These are phyloP conservation scores for Diplodia scrobiculata DNA, from an alignment of 2,329 filamentous ascomycete genomes.

Conservation along the genomic window DNA sequence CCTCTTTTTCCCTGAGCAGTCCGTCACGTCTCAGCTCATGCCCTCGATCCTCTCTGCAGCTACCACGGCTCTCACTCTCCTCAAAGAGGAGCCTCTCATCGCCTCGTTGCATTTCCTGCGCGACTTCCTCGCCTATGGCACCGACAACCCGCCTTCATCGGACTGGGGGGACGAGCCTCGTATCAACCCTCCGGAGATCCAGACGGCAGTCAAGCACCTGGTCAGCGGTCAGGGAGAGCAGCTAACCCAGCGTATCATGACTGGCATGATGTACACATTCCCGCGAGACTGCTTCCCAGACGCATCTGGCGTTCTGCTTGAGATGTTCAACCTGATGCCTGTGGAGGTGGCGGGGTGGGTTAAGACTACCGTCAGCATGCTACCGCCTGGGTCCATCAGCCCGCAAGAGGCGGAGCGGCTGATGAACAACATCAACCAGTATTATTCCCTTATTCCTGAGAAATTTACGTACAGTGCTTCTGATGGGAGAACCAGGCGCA, in stretches of 20 bases:
- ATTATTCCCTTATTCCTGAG: conserved; percentile 2
- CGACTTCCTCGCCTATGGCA: conserved; percentile 86
- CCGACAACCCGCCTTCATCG: conserved; percentile 65
- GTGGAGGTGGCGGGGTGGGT: conserved; percentile 80
- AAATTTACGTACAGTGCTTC: conserved; percentile 11
- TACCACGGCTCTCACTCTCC: conserved; percentile 79
- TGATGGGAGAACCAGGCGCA: conserved; percentile 47
- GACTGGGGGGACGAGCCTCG: conserved; percentile 63
- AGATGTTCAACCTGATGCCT: conserved; percentile 84
- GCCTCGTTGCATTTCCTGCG: conserved; percentile 90
- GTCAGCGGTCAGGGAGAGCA: conserved; percentile 70
- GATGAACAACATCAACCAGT: conserved; percentile 75
- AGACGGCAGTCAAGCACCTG: conserved; percentile 71
- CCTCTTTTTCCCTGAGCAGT: conserved; percentile 84
- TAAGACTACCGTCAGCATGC: conserved; percentile 75
- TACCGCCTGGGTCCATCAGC: conserved; percentile 80
- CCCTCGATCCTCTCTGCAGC: conserved; percentile 83
- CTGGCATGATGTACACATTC: conserved; percentile 99
- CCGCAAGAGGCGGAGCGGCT: conserved; percentile 78
- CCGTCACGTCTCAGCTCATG: conserved; percentile 77
- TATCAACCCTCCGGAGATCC: conserved; percentile 68
- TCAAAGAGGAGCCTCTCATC: conserved; percentile 88
- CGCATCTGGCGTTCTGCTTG: conserved; percentile 86
- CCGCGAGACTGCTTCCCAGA: conserved; percentile 94
- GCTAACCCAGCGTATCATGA: conserved; percentile 84